Conservation (phyloP, 2,329 filamentous ascomycete species). For the Chaetomiaceae sp. region DNA sequence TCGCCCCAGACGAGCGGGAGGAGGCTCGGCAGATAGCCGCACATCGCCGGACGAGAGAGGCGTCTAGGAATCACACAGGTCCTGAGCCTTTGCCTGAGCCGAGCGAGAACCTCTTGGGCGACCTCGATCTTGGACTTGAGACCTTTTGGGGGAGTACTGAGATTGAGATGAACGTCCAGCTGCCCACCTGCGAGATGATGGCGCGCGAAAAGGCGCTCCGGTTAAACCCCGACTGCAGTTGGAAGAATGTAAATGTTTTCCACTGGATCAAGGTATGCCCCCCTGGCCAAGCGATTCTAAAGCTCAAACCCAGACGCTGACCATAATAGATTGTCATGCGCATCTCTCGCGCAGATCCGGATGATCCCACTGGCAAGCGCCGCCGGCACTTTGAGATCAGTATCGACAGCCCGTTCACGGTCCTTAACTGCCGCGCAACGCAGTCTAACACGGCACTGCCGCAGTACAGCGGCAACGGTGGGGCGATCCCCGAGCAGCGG, state of each 20-base stretch:
- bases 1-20: constrained; percentile 47
- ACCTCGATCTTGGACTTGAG: constrained; percentile 67
- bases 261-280: constrained; percentile 87
- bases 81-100: constrained; percentile 46
- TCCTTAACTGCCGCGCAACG: constrained; percentile 88
- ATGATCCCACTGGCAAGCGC: constrained; percentile 66
- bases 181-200: constrained; percentile 86
- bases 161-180: constrained; percentile 89
- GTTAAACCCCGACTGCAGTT: constrained; percentile 86
- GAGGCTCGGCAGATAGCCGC: constrained; percentile 46
- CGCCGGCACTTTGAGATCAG: constrained; percentile 92
- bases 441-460: constrained; percentile 84
- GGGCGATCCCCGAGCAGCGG: constrained; percentile 43
- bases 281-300: background rate
- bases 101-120: constrained; percentile 71
- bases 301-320: background rate
- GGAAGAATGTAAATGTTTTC: constrained; percentile 88
- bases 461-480: constrained; percentile 60
- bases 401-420: constrained; percentile 91
- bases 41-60: constrained; percentile 51
- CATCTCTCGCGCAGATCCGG: constrained; percentile 75
- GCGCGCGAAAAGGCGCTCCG: constrained; percentile 61
- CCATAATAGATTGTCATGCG: constrained; percentile 77
- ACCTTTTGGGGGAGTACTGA: constrained; percentile 81
- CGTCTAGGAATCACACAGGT: constrained; percentile 37